Evolutionary conservation across 495 filamentous ascomycete genomes (phyloP).

Genomic region (Articulospora tetracladia): DNA sequence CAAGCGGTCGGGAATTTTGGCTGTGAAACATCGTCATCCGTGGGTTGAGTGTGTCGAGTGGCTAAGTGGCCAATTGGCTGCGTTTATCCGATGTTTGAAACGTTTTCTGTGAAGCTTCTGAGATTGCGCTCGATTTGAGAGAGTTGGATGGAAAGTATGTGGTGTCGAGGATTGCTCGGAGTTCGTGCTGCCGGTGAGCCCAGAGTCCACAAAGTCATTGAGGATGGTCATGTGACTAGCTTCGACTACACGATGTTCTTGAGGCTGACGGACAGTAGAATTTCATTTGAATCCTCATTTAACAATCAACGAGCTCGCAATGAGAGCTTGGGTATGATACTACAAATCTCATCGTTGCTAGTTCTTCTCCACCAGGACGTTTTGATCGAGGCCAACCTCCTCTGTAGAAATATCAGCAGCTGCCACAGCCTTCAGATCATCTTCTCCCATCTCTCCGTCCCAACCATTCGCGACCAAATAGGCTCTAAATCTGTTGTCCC

Average conservation of each 20-base stretch:
- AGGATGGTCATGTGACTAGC: too few relatives aligned
- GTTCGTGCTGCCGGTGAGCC: neutral
- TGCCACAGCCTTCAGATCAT: slow-evolving; percentile 7
- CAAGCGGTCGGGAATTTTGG: neutral
- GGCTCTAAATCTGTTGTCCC: slow-evolving; percentile 41
- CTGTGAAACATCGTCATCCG: neutral
- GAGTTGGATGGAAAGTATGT: neutral
- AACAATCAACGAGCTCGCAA: too few relatives aligned
- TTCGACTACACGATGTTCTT: too few relatives aligned
- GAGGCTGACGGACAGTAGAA: too few relatives aligned
- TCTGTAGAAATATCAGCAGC: neutral
- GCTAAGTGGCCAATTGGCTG: neutral
- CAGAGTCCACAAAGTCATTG: too few relatives aligned
- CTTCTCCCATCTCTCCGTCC: slow-evolving; percentile 45
- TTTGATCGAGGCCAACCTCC: neutral
- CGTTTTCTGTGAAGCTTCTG: neutral
- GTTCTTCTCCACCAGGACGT: neutral
- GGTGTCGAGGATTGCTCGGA: neutral
- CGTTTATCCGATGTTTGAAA: neutral
- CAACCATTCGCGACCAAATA: slow-evolving; percentile 44
- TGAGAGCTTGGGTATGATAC: too few relatives aligned
- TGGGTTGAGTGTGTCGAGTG: neutral
- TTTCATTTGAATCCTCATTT: too few relatives aligned
- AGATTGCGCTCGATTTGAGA: neutral
- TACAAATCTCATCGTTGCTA: neutral